Evolutionary conservation across 2,329 filamentous ascomycete genomes (phyloP), one percentile per base, ranked within the genome.

Genomic region (Penicillium frequentans): DNA sequence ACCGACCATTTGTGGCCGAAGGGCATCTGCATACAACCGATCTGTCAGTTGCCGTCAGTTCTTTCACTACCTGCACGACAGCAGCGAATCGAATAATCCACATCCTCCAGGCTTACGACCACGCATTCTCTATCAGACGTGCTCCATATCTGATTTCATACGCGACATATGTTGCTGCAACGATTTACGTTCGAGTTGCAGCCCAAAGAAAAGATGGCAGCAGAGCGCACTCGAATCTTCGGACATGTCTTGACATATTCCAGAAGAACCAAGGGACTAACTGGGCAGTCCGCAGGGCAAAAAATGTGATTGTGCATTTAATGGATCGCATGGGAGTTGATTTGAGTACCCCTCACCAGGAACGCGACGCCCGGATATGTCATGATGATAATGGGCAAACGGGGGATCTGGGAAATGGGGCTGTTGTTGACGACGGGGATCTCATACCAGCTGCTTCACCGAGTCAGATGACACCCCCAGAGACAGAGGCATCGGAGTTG

Each of bases 121-220:
- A 69, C 29, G 70, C 75, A 0, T 84, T 81, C 42, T 79, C 76
- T 1, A 72, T 82, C 1, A 69, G 73, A 11, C 68, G 75, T 11
- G 79, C 82, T 0, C 82, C 82, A 0, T 84, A 84, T 54, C 68
- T 84, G 1, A 66, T 69, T 3, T 82, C 80, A 0, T 85, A 85
- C 63, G 81, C 83, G 0, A 83, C 80, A 0, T 85, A 84, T 56
- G 81, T 84, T 1, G 77, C 77, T 4, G 81, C 81, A 0, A 84
- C 81, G 0, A 83, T 84, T 19, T 77, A 81, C 50, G 78, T 77
- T 0, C 80, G 81, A 3, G 79, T 81, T 6, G 81, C 82, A 0
- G 79, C 82, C 3, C 78, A 79, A 44, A 73, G 77, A 9, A 72
- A 73, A 8, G 66, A 65, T 0, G 70, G 71, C 0, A 79, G 77